phyloP scores from a whole-genome alignment of 1,284 basidiomycete species.

The Hymenochaete sp. region DNA sequence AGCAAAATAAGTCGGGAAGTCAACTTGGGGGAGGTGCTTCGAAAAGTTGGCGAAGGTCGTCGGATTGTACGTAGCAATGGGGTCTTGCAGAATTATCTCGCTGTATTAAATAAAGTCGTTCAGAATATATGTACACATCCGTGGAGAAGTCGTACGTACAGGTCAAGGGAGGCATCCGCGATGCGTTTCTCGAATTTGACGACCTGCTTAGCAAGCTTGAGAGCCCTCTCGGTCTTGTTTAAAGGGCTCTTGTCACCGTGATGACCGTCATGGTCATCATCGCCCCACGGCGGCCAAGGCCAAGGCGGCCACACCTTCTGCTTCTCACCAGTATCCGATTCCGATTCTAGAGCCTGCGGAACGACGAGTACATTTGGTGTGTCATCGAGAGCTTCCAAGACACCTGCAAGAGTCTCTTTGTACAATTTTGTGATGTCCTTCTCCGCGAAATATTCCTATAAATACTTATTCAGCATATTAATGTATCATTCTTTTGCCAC shows the following conservation, averaged over 20 bases:
- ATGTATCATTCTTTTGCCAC: not conserved
- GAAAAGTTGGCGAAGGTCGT: conserved; percentile 61
- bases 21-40: conserved; percentile 66
- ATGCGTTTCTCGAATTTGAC: conserved; percentile 76
- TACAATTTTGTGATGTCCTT: conserved; percentile 64
- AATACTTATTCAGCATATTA: conserved; percentile 10
- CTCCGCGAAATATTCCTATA: conserved; percentile 86
- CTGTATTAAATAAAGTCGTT: conserved; percentile 30
- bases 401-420: conserved; percentile 55
- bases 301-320: conserved; percentile 68
- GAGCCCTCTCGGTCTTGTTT: conserved; percentile 38
- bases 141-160: conserved; percentile 36
- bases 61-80: conserved; percentile 87
- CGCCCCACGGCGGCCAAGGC: conserved; percentile 81
- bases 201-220: conserved; percentile 63
- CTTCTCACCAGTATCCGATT: conserved; percentile 24
- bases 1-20: conserved; percentile 79
- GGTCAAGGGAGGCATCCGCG: conserved; percentile 75
- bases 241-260: conserved; percentile 35
- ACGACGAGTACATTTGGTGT: conserved; percentile 32
- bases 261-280: conserved; percentile 46
- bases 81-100: conserved; percentile 66
- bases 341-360: conserved; percentile 5
- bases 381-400: conserved; percentile 55
- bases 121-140: conserved; percentile 8